These are phyloP conservation scores for Rheum nobile DNA, from an alignment of 148 eudicot genomes.

Conservation along the genomic window DNA sequence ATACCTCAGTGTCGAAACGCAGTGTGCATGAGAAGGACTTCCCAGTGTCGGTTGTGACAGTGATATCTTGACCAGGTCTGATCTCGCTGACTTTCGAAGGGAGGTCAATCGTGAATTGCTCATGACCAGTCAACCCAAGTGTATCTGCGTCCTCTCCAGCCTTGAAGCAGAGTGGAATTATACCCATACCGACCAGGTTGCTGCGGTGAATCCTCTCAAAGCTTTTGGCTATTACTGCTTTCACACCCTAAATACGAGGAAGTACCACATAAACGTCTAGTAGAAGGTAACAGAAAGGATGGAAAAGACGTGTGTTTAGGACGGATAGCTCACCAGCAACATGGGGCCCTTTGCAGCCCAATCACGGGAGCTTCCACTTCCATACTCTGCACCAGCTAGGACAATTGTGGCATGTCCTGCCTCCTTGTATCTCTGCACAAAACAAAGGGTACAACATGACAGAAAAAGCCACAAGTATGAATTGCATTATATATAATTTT, in stretches of 20 bases:
- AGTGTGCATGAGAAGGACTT: slow-evolving; percentile 77
- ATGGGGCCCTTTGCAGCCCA: slow-evolving; percentile 99
- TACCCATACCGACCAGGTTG: slow-evolving; percentile 95
- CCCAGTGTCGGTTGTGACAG: slow-evolving; percentile 71
- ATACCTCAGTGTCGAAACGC: slow-evolving; percentile 96
- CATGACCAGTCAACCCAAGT: slow-evolving; percentile 90
- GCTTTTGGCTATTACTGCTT: slow-evolving; percentile 95
- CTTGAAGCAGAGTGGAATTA: slow-evolving; percentile 92
- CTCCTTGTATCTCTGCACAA: slow-evolving; percentile 68
- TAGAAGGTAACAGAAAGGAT: no score
- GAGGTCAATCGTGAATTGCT: slow-evolving; percentile 84
- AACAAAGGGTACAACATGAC: no score
- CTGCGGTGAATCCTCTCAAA: slow-evolving; percentile 96
- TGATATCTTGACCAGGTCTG: slow-evolving; percentile 83
- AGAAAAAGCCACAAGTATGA: no score
- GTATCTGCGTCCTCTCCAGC: slow-evolving; percentile 93
- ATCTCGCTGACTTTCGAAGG: slow-evolving; percentile 70
- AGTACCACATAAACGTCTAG: no score
- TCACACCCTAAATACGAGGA: slow-evolving; percentile 98
- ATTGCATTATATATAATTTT: no score
- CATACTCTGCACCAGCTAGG: slow-evolving; percentile 96
- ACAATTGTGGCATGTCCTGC: slow-evolving; percentile 80
- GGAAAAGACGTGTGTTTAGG: no score
- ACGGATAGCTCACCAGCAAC: slow-evolving; percentile 73
- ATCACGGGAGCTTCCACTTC: slow-evolving; percentile 96